A percentile compares a stretch with the other conserved stretches of the same genome.
phyloP scores from a whole-genome alignment of 352 stramenopile genomes.

The Phytophthora macrochlamydospora region DNA sequence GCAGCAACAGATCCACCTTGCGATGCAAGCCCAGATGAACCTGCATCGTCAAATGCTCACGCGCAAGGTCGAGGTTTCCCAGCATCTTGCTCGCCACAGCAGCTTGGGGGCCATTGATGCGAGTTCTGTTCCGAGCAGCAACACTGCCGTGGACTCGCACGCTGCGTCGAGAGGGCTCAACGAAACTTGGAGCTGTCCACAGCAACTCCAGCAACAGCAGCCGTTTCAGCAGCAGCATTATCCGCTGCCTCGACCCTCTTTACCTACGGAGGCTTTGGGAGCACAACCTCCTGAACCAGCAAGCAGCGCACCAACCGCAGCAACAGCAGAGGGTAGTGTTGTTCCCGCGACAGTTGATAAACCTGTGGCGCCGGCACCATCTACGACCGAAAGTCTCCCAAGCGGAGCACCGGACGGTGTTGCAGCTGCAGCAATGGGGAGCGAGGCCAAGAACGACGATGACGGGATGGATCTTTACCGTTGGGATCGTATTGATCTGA shows the following conservation, averaged over 20 bases:
- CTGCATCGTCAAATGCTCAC: slow-evolving; percentile 88
- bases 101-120: slow-evolving; percentile 29
- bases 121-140: slow-evolving; percentile 22
- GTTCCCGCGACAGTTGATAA: slow-evolving; percentile 4
- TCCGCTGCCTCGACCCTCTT: slow-evolving; percentile 20
- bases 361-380: slow-evolving; percentile 11
- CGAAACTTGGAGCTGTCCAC: slow-evolving; percentile 19
- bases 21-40: slow-evolving; percentile 90
- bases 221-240: slow-evolving; percentile 30
- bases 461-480: slow-evolving; percentile 76
- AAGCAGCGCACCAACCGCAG: slow-evolving; percentile 10
- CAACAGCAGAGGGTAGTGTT: slow-evolving; percentile 7
- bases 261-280: slow-evolving; percentile 16
- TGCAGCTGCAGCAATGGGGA: slow-evolving; percentile 8
- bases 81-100: slow-evolving; percentile 50
- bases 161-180: slow-evolving; percentile 10
- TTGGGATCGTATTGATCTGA: slow-evolving; percentile 84
- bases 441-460: slow-evolving; percentile 42
- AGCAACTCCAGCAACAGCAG: slow-evolving; percentile 20
- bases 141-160: slow-evolving; percentile 21
- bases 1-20: slow-evolving; percentile 86
- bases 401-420: slow-evolving; percentile 12
- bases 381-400: not conserved
- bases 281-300: slow-evolving; percentile 21
- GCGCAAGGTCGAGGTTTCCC: slow-evolving; percentile 84